Conservation (phyloP, 1,284 basidiomycete genomes). For the Leccinum solheimii region DNA sequence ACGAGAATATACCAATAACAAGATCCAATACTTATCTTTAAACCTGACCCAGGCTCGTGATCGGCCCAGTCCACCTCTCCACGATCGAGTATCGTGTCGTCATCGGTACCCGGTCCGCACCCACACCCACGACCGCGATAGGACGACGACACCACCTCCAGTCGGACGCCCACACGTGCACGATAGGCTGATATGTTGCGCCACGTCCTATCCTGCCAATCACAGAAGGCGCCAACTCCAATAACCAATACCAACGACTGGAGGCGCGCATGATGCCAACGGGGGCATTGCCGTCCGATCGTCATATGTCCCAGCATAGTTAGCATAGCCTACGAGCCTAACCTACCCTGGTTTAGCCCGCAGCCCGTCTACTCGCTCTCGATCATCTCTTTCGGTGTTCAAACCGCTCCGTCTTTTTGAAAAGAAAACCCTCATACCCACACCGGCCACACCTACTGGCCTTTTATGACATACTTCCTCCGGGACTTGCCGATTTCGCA, state of each 20-base stretch:
- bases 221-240: not conserved
- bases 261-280: not conserved
- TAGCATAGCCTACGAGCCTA: not conserved
- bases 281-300: not conserved
- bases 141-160: not conserved
- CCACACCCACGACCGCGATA: not conserved
- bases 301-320: not conserved
- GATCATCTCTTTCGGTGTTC: not conserved
- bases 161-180: not conserved
- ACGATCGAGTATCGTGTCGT: not conserved
- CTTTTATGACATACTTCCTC: not conserved
- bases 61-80: not conserved
- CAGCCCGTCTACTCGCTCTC: not conserved
- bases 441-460: not conserved
- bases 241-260: not conserved
- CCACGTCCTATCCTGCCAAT: not conserved
- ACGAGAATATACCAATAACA: not conserved
- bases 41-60: not conserved
- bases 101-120: not conserved
- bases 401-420: not conserved
- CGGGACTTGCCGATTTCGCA: not conserved
- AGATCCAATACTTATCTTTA: not conserved
- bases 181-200: not conserved
- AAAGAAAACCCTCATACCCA: constrained; percentile 19
- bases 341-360: not conserved